Evolutionary conservation across 208 protist genomes (phyloP), one percentile per base, ranked within the genome.

Genomic region (Leishmania turanica): DNA sequence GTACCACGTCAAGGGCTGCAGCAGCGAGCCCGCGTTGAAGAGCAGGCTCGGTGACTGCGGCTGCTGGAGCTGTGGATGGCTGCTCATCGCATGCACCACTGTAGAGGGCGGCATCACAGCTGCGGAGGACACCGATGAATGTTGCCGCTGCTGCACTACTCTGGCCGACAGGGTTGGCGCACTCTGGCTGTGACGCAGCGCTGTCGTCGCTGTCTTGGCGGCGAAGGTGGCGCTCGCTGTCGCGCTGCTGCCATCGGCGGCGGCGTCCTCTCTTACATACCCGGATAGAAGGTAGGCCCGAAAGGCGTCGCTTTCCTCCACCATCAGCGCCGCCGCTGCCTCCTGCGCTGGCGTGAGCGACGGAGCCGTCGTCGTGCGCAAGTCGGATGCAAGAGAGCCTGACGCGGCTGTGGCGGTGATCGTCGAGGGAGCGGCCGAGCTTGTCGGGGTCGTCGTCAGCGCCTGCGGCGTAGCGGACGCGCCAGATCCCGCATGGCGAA

Each of bases 1-100:
- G 64, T 84, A 84, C 84, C 87, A 88, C 66, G 37, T 54, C 62
- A 89, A 68, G 13, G 86, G 86, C 54, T 87, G 79, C 54, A 89
- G 76, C 6, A 89, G 64, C 24, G 80, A 80, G 27, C 47, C n/a
- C 40, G 74, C 4, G 21, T 17, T 64, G 49, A 45, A 64, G 51
- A n/a, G 40, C 21, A 11, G 40, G 21, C 40, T 71, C 66, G 66
- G 11, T 7, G 66, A 49, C 66, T 42, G 17, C 40, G 66, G 66
- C 40, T 47, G 69, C 27, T 47, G 37, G 45, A 6, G 37, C 66
- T 72, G 66, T 54, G 51, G 51, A 34, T 65, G 60, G 60, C 11
- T 34, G 60, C 37, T 42, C 64, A 69, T 42, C 64, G 64, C 64
- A 69, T 40, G 6, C 15, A 11, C 15, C 34, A 49, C 37, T 37